Conservation (phyloP, 108 stramenopile genomes). For the Schizochytrium sp. region DNA sequence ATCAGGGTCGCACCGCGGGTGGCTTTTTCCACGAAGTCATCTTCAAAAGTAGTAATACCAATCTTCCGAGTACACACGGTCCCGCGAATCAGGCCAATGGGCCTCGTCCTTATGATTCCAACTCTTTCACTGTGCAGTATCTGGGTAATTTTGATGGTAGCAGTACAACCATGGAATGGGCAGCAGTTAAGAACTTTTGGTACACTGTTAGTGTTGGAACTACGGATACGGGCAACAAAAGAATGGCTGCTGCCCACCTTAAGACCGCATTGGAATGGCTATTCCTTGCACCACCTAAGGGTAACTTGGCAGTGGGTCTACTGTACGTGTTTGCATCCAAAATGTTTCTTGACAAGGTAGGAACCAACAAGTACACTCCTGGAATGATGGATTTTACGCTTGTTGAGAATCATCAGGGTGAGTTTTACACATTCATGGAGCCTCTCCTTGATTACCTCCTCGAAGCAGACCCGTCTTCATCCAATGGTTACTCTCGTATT, state of each 20-base stretch:
- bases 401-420: background rate
- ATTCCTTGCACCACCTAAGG: slow-evolving; percentile 6
- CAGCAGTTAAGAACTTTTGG: background rate
- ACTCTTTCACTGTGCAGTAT: background rate
- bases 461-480: background rate
- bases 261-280: slow-evolving; percentile 56
- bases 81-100: background rate
- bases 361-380: background rate
- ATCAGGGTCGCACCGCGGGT: background rate
- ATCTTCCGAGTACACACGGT: background rate
- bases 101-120: background rate
- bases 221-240: background rate
- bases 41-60: background rate
- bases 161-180: slow-evolving; percentile 16
- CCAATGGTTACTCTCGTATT: background rate
- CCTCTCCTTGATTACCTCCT: slow-evolving; percentile 13
- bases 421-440: background rate
- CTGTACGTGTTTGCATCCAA: slow-evolving; percentile 2
- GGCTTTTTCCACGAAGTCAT: slow-evolving; percentile 36
- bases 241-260: background rate
- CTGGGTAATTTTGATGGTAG: background rate
- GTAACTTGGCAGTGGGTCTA: slow-evolving; percentile 6
- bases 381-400: background rate
- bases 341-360: background rate
- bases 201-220: background rate